Base-by-base conservation (phyloP, 2,329 filamentous ascomycete genomes). In the Ascochyta clinopodiicola region DNA sequence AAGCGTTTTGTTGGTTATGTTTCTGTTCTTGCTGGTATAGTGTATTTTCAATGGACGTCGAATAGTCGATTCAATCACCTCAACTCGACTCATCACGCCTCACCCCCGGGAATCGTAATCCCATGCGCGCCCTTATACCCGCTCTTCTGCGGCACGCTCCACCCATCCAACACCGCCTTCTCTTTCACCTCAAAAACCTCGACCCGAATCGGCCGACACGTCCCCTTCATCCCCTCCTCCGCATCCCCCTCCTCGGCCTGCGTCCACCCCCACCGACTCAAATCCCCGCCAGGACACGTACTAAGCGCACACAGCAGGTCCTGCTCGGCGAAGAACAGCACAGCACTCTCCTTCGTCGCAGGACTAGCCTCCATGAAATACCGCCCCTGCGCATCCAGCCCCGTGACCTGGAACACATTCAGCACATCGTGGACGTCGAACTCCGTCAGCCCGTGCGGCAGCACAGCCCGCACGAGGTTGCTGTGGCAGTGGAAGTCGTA, bases 401-500 rank as follows among this genome's bases (percentile, higher is more conserved):
- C 90, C 0, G 91, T 95, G 6, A 93, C 90, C 73, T 96, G 91
- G 70, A 96, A 95, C 3, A 96, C 80, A 68, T 96, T 96, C 49
- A 96, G 81, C 0, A 96, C 91, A 71, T 96, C 91, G 67, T 96
- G 91, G 1, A 95, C 86, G 69, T 95, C 90, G 27, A 80, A 79
- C 75, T 95, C 91, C 5, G 80, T 82, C 37, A 95, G 73, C 0
- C 90, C 89, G 57, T 81, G 87, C 0, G 88, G 87, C 1, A 87
- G 59, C 2, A 95, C 84, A 0, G 91, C 89, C 4, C 91, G 84
- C 1, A 85, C 86, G 10, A 96, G 82, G 72, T 96, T 96, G 1
- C 88, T 91, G 69, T 94, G 91, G 73, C 91, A 96, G 72, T 95
- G 90, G 73, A 85, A 94, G 72, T 95, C 88, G 71, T 92, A 95